These are phyloP conservation scores for Bassia scoparia DNA, from an alignment of 148 eudicot genomes.

Conservation along the genomic window DNA sequence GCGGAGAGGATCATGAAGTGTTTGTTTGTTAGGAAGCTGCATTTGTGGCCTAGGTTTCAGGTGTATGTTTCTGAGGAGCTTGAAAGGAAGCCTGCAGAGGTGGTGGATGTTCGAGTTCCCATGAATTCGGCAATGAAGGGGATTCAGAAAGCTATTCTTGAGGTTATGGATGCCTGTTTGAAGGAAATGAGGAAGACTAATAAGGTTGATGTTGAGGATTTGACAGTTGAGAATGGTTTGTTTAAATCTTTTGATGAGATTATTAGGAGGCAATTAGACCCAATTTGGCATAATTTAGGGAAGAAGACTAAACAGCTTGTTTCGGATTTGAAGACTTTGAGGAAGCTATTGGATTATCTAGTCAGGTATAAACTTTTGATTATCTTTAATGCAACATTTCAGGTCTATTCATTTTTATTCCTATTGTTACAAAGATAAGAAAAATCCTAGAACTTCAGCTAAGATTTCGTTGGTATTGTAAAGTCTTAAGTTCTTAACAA, in stretches of 20 bases:
- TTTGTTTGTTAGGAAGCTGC: slow-evolving; percentile 63
- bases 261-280: slow-evolving; percentile 88
- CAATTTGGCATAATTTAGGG: slow-evolving; percentile 97
- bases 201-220: slow-evolving; percentile 97
- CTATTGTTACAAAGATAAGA: too few relatives aligned
- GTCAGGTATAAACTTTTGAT: slow-evolving; percentile 47
- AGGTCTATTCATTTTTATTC: background rate
- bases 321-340: slow-evolving; percentile 87
- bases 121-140: slow-evolving; percentile 73
- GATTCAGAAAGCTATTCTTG: slow-evolving; percentile 89
- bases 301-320: slow-evolving; percentile 98
- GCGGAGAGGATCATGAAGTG: slow-evolving; percentile 77
- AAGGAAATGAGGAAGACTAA: slow-evolving; percentile 98
- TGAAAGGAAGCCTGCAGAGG: slow-evolving; percentile 85
- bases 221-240: slow-evolving; percentile 92
- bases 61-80: slow-evolving; percentile 82
- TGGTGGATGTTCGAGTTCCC: slow-evolving; percentile 81
- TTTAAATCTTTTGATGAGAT: slow-evolving; percentile 99
- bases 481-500: too few relatives aligned
- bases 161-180: slow-evolving; percentile 96
- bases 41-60: slow-evolving; percentile 92
- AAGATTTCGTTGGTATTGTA: background rate
- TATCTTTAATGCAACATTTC: background rate
- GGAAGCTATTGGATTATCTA: slow-evolving; percentile 93
- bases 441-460: background rate